Conservation (phyloP, 805 yeast genomes). For the Metschnikowia picachoensis region DNA sequence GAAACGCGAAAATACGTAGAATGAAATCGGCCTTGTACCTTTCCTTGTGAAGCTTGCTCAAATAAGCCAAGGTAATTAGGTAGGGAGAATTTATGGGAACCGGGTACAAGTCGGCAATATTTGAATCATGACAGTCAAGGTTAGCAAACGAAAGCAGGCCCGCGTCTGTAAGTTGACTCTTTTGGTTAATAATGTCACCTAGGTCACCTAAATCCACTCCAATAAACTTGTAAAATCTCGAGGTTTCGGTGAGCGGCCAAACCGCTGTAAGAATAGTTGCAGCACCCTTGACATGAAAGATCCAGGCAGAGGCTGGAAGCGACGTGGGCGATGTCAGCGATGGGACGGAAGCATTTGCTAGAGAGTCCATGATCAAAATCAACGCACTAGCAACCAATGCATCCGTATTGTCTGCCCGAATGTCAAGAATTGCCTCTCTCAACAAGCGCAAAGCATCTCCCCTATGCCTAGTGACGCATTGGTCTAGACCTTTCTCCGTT, state of each 20-base stretch:
- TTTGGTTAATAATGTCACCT: conserved; percentile 60
- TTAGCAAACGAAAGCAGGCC: conserved; percentile 44
- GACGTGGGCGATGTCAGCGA: conserved; percentile 46
- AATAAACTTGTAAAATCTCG: conserved; percentile 47
- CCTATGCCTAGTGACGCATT: conserved; percentile 79
- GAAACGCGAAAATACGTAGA: conserved; percentile 84
- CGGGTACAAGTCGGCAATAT: conserved; percentile 82
- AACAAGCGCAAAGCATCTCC: conserved; percentile 80
- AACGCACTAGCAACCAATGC: conserved; percentile 91
- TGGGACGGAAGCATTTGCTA: conserved; percentile 82
- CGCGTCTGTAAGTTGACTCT: conserved; percentile 23
- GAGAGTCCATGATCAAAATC: conserved; percentile 84
- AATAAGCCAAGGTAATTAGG: conserved; percentile 78
- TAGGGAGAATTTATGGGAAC: conserved; percentile 81
- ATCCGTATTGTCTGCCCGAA: conserved; percentile 82
- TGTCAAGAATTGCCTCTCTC: conserved; percentile 81
- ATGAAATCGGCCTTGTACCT: conserved; percentile 82
- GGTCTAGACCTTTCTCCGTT: conserved; percentile 70
- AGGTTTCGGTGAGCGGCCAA: conserved; percentile 69
- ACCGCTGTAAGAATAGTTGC: conserved; percentile 94
- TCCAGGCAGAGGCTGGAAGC: conserved; percentile 92
- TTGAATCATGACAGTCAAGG: conserved; percentile 79
- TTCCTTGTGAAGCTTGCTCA: conserved; percentile 79
- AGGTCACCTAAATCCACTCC: conserved; percentile 89
- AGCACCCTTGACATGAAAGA: conserved; percentile 94